These are phyloP conservation scores for Lichina pygmaea DNA, from an alignment of 495 filamentous ascomycete species.

Conservation along the genomic window DNA sequence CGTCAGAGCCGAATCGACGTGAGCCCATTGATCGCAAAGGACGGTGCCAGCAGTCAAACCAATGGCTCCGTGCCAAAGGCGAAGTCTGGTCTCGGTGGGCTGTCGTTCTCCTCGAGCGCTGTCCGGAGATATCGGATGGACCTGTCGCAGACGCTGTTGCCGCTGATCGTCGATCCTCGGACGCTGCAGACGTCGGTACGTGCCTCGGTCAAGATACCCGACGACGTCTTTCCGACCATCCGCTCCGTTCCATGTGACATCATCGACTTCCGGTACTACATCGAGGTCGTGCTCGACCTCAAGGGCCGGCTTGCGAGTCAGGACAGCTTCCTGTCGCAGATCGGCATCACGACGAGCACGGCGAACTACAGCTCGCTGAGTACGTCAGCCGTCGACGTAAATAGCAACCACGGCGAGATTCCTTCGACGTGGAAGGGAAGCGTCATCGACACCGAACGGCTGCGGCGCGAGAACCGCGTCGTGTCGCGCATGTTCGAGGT, in stretches of 20 bases:
- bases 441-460: constrained; percentile 70
- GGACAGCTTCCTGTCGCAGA: constrained; percentile 31
- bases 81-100: constrained; percentile 42
- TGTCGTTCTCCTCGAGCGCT: constrained; percentile 58
- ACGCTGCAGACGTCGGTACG: constrained; percentile 54
- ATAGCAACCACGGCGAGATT: constrained; percentile 8
- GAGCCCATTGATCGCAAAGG: constrained; percentile 40
- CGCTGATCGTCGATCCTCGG: constrained; percentile 58
- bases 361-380: constrained; percentile 17
- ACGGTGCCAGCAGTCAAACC: constrained; percentile 25
- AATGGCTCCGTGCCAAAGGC: constrained; percentile 57
- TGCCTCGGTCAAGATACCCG: constrained; percentile 60
- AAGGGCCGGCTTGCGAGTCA: constrained; percentile 57
- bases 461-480: constrained; percentile 69
- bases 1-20: constrained; percentile 80
- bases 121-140: constrained; percentile 86
- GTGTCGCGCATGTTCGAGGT: constrained; percentile 63
- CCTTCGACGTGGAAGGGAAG: constrained; percentile 32
- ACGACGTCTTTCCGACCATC: constrained; percentile 83
- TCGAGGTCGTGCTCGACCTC: constrained; percentile 78
- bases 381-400: constrained; percentile 9
- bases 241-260: constrained; percentile 64
- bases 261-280: constrained; percentile 80
- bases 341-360: constrained; percentile 24
- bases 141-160: constrained; percentile 59